These are phyloP conservation scores for Theileria equi DNA, from an alignment of 169 alveolate genomes.

Conservation along the genomic window DNA sequence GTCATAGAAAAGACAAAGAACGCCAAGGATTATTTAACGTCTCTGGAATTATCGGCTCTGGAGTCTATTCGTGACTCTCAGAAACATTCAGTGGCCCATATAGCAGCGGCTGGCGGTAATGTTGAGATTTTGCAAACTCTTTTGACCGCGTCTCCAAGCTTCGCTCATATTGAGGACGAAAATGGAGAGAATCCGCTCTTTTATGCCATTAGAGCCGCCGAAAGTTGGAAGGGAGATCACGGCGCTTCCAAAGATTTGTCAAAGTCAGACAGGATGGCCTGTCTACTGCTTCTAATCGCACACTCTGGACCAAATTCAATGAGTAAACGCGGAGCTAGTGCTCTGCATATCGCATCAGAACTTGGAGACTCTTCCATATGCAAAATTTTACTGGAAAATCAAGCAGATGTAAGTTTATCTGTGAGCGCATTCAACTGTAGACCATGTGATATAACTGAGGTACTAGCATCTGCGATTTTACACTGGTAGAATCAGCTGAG, in stretches of 20 bases:
- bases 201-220: constrained; percentile 52
- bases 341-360: constrained; percentile 53
- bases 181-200: constrained; percentile 55
- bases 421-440: not conserved
- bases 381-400: constrained; percentile 25
- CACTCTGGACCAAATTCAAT: constrained; percentile 40
- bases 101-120: constrained; percentile 67
- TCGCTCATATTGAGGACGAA: constrained; percentile 47
- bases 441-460: not conserved
- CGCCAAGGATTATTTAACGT: constrained; percentile 21
- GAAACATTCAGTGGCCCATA: constrained; percentile 52
- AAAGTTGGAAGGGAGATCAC: not conserved
- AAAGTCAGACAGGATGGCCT: not conserved
- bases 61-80: constrained; percentile 54
- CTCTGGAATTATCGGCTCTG: constrained; percentile 47
- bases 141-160: constrained; percentile 32
- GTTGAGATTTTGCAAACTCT: constrained; percentile 39
- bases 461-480: no score
- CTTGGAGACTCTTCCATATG: constrained; percentile 36
- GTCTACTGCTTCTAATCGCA: constrained; percentile 39
- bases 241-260: not conserved
- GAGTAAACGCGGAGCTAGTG: constrained; percentile 44
- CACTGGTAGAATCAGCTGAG: no score
- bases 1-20: not conserved
- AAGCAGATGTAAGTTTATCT: constrained; percentile 25